These are phyloP conservation scores for Shiraia sp. DNA, from an alignment of 2,329 filamentous ascomycete species.

Conservation along the genomic window DNA sequence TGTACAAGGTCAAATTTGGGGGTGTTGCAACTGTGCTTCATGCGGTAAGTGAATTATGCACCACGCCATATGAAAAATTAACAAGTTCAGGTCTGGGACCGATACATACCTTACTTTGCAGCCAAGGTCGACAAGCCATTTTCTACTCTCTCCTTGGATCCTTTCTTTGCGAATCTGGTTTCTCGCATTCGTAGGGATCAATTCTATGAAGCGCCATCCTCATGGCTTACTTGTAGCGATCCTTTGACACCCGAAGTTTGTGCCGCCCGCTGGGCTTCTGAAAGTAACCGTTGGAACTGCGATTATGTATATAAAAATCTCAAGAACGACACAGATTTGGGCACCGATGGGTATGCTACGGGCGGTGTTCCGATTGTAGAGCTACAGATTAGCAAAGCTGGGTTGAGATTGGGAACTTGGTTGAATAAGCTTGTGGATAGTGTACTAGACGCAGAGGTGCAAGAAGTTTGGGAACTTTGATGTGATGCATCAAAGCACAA, in stretches of 20 bases:
- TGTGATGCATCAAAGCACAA: too few species aligned
- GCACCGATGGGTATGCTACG: slow-evolving; percentile 42
- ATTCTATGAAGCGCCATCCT: slow-evolving; percentile 41
- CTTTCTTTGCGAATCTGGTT: slow-evolving; percentile 42
- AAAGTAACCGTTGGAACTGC: slow-evolving; percentile 46
- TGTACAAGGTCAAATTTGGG: slow-evolving; percentile 43
- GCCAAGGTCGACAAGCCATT: slow-evolving; percentile 39
- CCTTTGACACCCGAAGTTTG: slow-evolving; percentile 38
- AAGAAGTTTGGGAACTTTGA: slow-evolving; percentile 16
- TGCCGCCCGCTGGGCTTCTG: slow-evolving; percentile 43
- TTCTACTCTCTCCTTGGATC: slow-evolving; percentile 40
- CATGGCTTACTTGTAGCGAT: slow-evolving; percentile 44
- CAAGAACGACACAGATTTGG: slow-evolving; percentile 38
- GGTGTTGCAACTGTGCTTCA: slow-evolving; percentile 41
- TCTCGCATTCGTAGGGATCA: slow-evolving; percentile 40
- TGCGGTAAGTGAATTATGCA: slow-evolving; percentile 30
- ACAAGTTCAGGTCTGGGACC: slow-evolving; percentile 43
- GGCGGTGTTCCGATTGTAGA: slow-evolving; percentile 47
- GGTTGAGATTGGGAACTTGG: slow-evolving; percentile 45
- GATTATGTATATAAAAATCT: slow-evolving; percentile 44
- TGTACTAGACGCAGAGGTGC: slow-evolving; percentile 5
- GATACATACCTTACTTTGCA: slow-evolving; percentile 44
- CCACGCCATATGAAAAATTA: slow-evolving; percentile 8
- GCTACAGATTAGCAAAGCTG: slow-evolving; percentile 48
- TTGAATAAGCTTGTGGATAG: slow-evolving; percentile 41